Percentiles rank a stretch among this genome's conserved stretches.
Evolutionary conservation across 1,139 yeast genomes (phyloP).

Genomic region (Kurtzmaniella quercitrusa): DNA sequence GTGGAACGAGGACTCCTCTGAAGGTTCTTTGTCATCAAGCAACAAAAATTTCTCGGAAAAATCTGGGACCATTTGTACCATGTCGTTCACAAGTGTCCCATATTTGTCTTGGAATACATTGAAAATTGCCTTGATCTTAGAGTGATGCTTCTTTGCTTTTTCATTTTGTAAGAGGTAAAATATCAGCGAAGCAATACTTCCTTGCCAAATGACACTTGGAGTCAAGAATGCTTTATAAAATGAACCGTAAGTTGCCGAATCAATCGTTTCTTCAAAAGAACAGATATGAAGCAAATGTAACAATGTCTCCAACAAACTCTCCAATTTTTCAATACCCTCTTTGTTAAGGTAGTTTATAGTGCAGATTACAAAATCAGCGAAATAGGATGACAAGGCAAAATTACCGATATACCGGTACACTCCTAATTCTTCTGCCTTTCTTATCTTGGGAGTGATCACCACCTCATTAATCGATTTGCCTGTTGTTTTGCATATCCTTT

Average conservation of each 20-base stretch:
- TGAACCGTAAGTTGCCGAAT: slow-evolving; percentile 24
- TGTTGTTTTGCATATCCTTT: slow-evolving; percentile 27
- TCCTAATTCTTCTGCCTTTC: slow-evolving; percentile 25
- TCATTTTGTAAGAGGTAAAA: slow-evolving; percentile 42
- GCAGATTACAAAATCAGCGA: slow-evolving; percentile 48
- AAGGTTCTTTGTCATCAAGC: slow-evolving; percentile 12
- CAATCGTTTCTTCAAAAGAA: slow-evolving; percentile 28
- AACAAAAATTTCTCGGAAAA: slow-evolving; percentile 19
- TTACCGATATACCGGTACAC: slow-evolving; percentile 31
- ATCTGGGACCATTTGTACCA: slow-evolving; percentile 17
- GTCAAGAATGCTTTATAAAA: slow-evolving; percentile 34
- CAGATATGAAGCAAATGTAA: slow-evolving; percentile 69
- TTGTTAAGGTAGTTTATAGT: slow-evolving; percentile 41
- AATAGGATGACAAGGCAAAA: slow-evolving; percentile 49
- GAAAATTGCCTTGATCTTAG: slow-evolving; percentile 54
- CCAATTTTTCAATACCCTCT: slow-evolving; percentile 41
- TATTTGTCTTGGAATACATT: slow-evolving; percentile 28
- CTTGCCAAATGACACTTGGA: slow-evolving; percentile 23
- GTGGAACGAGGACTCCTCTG: slow-evolving; percentile 44
- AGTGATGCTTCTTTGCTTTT: slow-evolving; percentile 36
- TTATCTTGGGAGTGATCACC: slow-evolving; percentile 44
- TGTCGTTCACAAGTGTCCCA: slow-evolving; percentile 16
- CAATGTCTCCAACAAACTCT: slow-evolving; percentile 51
- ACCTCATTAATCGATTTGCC: slow-evolving; percentile 37
- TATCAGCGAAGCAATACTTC: slow-evolving; percentile 43